Conservation (phyloP, 2,329 filamentous ascomycete genomes). For the Ophiocordyceps camponoti-saundersi region DNA sequence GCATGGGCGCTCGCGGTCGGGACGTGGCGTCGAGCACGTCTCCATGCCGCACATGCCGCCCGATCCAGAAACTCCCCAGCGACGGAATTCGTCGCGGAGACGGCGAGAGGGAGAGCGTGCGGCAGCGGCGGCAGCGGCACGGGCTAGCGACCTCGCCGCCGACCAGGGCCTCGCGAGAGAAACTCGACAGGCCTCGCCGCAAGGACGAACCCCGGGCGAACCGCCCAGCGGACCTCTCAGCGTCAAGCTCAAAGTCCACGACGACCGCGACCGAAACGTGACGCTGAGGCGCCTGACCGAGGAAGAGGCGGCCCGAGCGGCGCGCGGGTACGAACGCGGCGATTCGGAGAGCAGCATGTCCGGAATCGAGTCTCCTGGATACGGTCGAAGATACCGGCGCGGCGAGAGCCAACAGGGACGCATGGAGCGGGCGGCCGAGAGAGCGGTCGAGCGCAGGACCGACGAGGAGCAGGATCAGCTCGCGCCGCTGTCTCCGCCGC, state of each 20-base stretch:
- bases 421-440: conserved; percentile 21
- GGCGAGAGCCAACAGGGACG: conserved; percentile 23
- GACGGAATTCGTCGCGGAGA: conserved; percentile 27
- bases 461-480: conserved; percentile 19
- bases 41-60: conserved; percentile 38
- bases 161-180: conserved; percentile 22
- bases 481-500: conserved; percentile 34
- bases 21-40: conserved; percentile 15
- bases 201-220: conserved; percentile 14
- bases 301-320: conserved; percentile 31
- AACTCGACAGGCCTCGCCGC: conserved; percentile 19
- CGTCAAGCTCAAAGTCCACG: conserved; percentile 42
- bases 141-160: conserved; percentile 29
- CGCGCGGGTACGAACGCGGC: conserved; percentile 10
- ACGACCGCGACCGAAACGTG: conserved; percentile 42
- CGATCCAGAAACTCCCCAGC: conserved; percentile 24
- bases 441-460: conserved; percentile 25
- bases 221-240: conserved; percentile 37
- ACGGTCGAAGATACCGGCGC: conserved; percentile 32
- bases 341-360: conserved; percentile 39
- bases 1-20: conserved; percentile 4
- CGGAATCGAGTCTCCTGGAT: conserved; percentile 32
- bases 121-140: conserved; percentile 28
- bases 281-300: conserved; percentile 45
- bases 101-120: conserved; percentile 26